Evolutionary conservation across 1,139 yeast genomes (phyloP).

Genomic region (Trichomonascaceae sp.): DNA sequence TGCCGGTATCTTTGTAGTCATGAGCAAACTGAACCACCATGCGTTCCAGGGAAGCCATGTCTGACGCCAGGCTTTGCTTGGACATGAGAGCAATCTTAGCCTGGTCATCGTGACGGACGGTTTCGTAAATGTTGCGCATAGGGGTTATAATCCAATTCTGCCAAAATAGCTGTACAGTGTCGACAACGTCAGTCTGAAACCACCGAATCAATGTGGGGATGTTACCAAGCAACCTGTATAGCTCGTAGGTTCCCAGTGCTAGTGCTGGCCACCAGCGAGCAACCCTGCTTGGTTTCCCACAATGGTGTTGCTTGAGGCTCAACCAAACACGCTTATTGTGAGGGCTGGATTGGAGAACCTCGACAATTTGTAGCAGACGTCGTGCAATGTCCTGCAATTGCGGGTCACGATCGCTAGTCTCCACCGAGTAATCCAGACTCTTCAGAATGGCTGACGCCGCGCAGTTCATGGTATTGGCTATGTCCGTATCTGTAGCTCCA

Average conservation of each 20-base stretch:
- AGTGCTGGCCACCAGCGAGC: slow-evolving; percentile 59
- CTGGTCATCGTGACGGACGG: slow-evolving; percentile 69
- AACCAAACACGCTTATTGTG: not conserved
- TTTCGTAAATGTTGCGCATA: slow-evolving; percentile 54
- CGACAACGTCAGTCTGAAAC: slow-evolving; percentile 44
- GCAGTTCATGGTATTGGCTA: slow-evolving; percentile 2
- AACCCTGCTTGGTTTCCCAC: slow-evolving; percentile 36
- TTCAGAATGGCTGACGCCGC: not conserved
- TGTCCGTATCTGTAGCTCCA: not conserved
- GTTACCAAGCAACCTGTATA: slow-evolving; percentile 35
- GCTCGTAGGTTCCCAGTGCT: slow-evolving; percentile 15
- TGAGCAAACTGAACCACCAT: slow-evolving; percentile 71
- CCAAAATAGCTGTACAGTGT: slow-evolving; percentile 54
- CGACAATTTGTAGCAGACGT: slow-evolving; percentile 1
- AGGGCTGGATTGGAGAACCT: not conserved
- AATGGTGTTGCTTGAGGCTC: slow-evolving; percentile 2
- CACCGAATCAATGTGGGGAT: slow-evolving; percentile 41
- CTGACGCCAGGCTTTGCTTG: slow-evolving; percentile 65
- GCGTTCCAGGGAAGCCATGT: slow-evolving; percentile 65
- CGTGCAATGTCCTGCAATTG: not conserved
- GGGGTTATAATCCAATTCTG: slow-evolving; percentile 79
- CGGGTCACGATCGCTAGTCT: too few species aligned
- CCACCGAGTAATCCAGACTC: not conserved
- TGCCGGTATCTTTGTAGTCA: slow-evolving; percentile 4
- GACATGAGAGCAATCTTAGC: slow-evolving; percentile 66